These are phyloP conservation scores for Phlebopus sp. DNA, from an alignment of 1,284 basidiomycete species.

Conservation along the genomic window DNA sequence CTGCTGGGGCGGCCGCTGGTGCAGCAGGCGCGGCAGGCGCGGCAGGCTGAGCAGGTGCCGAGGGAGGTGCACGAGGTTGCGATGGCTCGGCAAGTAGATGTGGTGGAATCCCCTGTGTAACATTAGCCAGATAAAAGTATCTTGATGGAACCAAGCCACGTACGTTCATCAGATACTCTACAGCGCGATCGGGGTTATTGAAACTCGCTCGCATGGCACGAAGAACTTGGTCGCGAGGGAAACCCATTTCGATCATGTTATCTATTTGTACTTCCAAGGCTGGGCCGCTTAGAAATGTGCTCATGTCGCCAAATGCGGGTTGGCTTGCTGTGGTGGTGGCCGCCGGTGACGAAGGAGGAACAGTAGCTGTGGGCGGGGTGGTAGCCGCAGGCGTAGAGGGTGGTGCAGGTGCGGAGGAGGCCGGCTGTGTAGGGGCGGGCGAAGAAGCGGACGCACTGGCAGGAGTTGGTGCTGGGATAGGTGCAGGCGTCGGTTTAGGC, in stretches of 20 bases:
- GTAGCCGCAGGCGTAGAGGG: constrained; percentile 37
- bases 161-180: constrained; percentile 95
- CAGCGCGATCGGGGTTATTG: constrained; percentile 98
- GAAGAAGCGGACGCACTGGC: constrained; percentile 30
- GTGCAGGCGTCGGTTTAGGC: constrained; percentile 54
- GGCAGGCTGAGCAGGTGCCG: constrained; percentile 38
- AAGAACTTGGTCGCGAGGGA: constrained; percentile 81
- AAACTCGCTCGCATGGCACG: constrained; percentile 90
- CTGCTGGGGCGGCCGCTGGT: constrained; percentile 34
- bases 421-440: constrained; percentile 31
- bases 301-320: constrained; percentile 45
- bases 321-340: constrained; percentile 28
- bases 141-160: constrained; percentile 31
- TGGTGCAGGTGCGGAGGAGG: constrained; percentile 31
- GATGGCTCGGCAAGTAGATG: constrained; percentile 55
- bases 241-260: constrained; percentile 95
- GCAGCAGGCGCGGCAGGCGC: constrained; percentile 37
- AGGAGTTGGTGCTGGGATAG: constrained; percentile 22
- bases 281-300: constrained; percentile 71
- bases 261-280: constrained; percentile 74
- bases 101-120: constrained; percentile 72
- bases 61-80: constrained; percentile 34
- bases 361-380: constrained; percentile 34
- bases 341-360: constrained; percentile 33
- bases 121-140: not conserved